These are phyloP conservation scores for Trifolium pratense DNA, from an alignment of 306 rosid species.

Conservation along the genomic window DNA sequence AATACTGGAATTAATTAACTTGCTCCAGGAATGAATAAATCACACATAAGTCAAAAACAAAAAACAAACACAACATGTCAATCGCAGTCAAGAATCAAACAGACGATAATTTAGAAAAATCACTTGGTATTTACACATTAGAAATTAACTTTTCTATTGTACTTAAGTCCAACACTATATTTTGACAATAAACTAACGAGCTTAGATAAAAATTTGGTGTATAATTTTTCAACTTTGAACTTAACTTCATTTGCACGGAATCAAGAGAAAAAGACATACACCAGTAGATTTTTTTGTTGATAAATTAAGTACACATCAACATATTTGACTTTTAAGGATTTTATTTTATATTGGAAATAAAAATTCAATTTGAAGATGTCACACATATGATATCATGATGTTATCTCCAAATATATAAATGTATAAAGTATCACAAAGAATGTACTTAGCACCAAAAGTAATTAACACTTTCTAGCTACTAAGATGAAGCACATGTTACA, in stretches of 20 bases:
- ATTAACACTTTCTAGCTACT: background rate
- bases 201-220: background rate
- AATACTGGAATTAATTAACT: background rate
- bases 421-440: background rate
- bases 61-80: background rate
- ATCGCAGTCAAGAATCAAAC: background rate
- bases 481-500: constrained; percentile 14
- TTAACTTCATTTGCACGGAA: background rate
- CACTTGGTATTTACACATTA: too few relatives aligned
- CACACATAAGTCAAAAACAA: background rate
- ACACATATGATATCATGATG: background rate
- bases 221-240: background rate
- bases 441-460: background rate
- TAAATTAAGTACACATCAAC: background rate
- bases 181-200: background rate
- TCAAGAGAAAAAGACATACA: background rate
- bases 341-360: background rate
- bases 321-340: constrained; percentile 18
- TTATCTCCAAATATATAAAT: background rate
- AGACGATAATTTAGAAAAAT: background rate
- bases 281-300: too few relatives aligned
- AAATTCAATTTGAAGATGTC: constrained; percentile 12
- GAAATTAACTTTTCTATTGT: too few relatives aligned
- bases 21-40: background rate
- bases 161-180: too few relatives aligned